Percentiles rank a stretch among this genome's conserved stretches.
Conservation (phyloP, 495 filamentous ascomycete genomes). For the Penicillium dipodomyicola region DNA sequence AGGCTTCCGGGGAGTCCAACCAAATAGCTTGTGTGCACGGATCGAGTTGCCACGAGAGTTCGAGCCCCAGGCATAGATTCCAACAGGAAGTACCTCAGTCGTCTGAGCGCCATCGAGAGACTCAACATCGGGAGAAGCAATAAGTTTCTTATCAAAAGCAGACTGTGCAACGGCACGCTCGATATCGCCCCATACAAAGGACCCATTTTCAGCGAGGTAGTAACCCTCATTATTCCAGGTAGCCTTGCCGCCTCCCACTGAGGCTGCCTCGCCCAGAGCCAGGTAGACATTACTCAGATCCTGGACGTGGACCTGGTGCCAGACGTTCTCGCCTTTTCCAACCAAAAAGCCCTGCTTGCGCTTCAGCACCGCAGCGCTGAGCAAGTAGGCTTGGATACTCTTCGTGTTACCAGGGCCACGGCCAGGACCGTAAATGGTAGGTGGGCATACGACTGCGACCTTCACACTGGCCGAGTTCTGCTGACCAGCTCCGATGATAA, state of each 20-base stretch:
- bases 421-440: constrained; percentile 74
- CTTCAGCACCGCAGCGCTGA: constrained; percentile 57
- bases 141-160: constrained; percentile 62
- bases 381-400: constrained; percentile 61
- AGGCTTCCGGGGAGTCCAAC: constrained; percentile 58
- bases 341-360: constrained; percentile 63
- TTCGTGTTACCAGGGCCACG: constrained; percentile 67
- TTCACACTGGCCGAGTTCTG: constrained; percentile 49
- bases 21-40: constrained; percentile 63
- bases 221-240: constrained; percentile 74
- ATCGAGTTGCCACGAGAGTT: constrained; percentile 61
- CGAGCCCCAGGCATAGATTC: constrained; percentile 55
- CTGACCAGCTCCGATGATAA: constrained; percentile 49
- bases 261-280: constrained; percentile 63
- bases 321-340: constrained; percentile 61
- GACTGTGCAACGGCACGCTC: constrained; percentile 57
- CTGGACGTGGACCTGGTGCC: constrained; percentile 72
- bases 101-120: constrained; percentile 33
- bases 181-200: constrained; percentile 70
- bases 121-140: constrained; percentile 55
- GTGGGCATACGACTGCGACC: constrained; percentile 74
- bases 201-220: constrained; percentile 69
- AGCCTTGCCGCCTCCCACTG: constrained; percentile 55
- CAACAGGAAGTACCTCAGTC: constrained; percentile 30
- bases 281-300: constrained; percentile 68